Conservation (phyloP, 768 basidiomycete species). For the Pleurotus tuoliensis region DNA sequence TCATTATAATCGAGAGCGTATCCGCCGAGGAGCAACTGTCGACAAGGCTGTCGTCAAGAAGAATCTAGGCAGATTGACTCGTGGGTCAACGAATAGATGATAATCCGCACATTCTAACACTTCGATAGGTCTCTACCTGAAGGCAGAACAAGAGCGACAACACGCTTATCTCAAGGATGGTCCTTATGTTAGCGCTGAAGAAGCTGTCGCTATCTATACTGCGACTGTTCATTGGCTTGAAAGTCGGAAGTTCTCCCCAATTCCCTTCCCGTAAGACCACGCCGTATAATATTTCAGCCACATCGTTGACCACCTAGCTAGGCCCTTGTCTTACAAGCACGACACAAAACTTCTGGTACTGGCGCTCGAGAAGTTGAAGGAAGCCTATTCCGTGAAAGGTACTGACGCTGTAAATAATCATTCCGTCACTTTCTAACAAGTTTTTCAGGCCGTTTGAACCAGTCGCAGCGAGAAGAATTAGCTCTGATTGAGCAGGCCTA, state of each 20-base stretch:
- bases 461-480: conserved; percentile 96
- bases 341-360: conserved; percentile 97
- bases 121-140: conserved; percentile 75
- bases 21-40: conserved; percentile 93
- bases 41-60: conserved; percentile 99
- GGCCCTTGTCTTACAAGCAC: conserved; percentile 96
- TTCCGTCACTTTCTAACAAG: neutral
- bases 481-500: conserved; percentile 99
- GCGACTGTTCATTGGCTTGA: conserved; percentile 99
- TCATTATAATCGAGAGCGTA: conserved; percentile 97
- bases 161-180: conserved; percentile 99
- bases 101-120: neutral
- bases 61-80: conserved; percentile 96
- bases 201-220: conserved; percentile 98
- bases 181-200: conserved; percentile 97
- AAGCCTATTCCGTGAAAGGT: conserved; percentile 97
- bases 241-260: conserved; percentile 95
- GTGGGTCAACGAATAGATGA: conserved; percentile 36
- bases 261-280: conserved; percentile 88
- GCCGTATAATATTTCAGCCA: neutral
- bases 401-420: neutral
- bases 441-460: conserved; percentile 73
- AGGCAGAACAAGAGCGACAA: conserved; percentile 98
- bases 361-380: conserved; percentile 96
- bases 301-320: conserved; percentile 20